These are phyloP conservation scores for Debaryomyces coudertii DNA, from an alignment of 1,139 yeast genomes.

Conservation along the genomic window DNA sequence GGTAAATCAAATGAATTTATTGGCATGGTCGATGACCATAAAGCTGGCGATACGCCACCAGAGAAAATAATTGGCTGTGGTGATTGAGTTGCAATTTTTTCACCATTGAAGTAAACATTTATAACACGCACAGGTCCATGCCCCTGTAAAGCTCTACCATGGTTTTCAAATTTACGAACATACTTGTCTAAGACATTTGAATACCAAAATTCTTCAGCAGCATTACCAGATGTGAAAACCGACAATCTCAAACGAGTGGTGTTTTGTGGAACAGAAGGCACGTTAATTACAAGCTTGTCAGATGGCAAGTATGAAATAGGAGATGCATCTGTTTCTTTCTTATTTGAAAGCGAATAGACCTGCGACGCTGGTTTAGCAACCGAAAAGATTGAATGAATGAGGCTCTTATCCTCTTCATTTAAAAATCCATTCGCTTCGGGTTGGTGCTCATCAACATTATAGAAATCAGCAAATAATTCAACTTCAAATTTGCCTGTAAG, in stretches of 20 bases:
- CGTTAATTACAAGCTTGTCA: conserved; percentile 32
- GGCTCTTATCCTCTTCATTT: conserved; percentile 1
- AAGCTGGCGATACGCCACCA: conserved; percentile 77
- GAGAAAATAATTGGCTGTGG: conserved; percentile 71
- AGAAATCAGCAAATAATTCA: conserved; percentile 56
- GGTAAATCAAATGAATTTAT: conserved; percentile 73
- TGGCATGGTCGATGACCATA: conserved; percentile 81
- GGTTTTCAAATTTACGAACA: conserved; percentile 36
- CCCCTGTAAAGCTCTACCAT: conserved; percentile 48
- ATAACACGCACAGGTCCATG: conserved; percentile 68
- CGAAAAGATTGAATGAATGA: conserved; percentile 22
- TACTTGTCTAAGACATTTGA: conserved; percentile 58
- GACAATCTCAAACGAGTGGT: conserved; percentile 63
- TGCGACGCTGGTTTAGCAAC: conserved; percentile 34
- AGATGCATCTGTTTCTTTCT: conserved; percentile 28
- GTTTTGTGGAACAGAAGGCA: conserved; percentile 49
- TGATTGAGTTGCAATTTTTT: conserved; percentile 50
- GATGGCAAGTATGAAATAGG: conserved; percentile 51
- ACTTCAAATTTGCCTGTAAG: conserved; percentile 67
- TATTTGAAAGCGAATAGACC: conserved; percentile 34
- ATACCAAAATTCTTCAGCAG: conserved; percentile 86
- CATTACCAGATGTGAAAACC: conserved; percentile 73
- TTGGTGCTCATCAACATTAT: conserved; percentile 22
- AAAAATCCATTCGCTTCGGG: conserved; percentile 1
- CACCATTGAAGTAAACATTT: conserved; percentile 53